These are phyloP conservation scores for Phytopythium aichiense DNA, from an alignment of 352 stramenopile species.

Conservation along the genomic window DNA sequence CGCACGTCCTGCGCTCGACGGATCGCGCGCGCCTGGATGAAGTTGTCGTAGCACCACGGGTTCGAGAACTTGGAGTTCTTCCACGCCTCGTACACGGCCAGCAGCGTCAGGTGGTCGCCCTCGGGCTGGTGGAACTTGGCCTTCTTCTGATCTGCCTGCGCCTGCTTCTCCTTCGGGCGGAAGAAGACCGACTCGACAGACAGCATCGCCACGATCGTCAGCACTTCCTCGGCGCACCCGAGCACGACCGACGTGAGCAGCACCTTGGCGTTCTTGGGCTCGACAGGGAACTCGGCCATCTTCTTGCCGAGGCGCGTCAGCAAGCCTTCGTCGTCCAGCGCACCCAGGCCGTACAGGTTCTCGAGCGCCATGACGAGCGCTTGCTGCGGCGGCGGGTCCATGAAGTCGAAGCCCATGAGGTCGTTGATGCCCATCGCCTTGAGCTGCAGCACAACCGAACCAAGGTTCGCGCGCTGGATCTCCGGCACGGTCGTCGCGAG, in stretches of 20 bases:
- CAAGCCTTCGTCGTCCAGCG: constrained; percentile 96
- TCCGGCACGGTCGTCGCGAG: constrained; percentile 97
- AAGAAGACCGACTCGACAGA: constrained; percentile 99
- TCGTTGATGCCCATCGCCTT: constrained; percentile 99
- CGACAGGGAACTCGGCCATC: constrained; percentile 99
- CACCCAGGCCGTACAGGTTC: constrained; percentile 96
- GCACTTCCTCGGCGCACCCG: constrained; percentile 97
- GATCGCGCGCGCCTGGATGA: constrained; percentile 97
- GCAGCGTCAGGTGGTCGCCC: constrained; percentile 97
- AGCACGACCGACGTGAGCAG: constrained; percentile 97
- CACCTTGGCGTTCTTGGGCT: constrained; percentile 99
- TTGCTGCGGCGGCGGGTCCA: constrained; percentile 97
- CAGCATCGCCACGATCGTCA: constrained; percentile 99
- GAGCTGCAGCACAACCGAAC: constrained; percentile 97
- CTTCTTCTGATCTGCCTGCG: constrained; percentile 99
- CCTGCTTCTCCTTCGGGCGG: constrained; percentile 98
- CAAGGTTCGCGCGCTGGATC: constrained; percentile 98
- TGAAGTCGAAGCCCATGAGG: constrained; percentile 99
- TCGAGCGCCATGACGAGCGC: constrained; percentile 97
- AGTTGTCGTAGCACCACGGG: constrained; percentile 99
- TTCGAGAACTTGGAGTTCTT: constrained; percentile 97
- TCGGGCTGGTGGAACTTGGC: constrained; percentile 99
- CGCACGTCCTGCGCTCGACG: constrained; percentile 96
- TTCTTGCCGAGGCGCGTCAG: constrained; percentile 94
- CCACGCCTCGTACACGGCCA: constrained; percentile 98